Base-by-base conservation (phyloP, 495 filamentous ascomycete genomes). In the Aspergillus conjunctus region DNA sequence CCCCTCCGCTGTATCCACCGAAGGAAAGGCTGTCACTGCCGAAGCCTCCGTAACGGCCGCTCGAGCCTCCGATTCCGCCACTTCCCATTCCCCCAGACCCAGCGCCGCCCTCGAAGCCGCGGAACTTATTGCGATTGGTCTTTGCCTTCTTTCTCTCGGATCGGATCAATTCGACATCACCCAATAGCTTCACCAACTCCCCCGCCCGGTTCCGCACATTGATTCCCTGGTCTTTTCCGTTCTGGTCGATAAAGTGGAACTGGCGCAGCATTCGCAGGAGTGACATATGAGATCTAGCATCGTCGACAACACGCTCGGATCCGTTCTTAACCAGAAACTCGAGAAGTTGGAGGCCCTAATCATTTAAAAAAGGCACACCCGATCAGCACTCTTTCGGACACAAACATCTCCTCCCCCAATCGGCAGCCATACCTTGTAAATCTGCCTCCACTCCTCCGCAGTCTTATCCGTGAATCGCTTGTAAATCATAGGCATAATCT, bases 401-500 rank as follows among this genome's bases (percentile, higher is more conserved):
- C 5, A 43, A 26, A 26, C 26, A 26, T 5, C 26, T 26, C 45
- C 1, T 7, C 33, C 22, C 44, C 20, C 4, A 22, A 18, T 48
- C 44, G 11, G 17, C 20, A 26, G 7, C 44, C 43, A 8, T 66
- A 88, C 87, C 82, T 99, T 99, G 81, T 98, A 99, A 61, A 98
- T 99, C 73, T 99, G 94, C 62, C 95, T 86, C 94, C 94, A 99
- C 74, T 99, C 94, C 71, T 99, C 94, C 46, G 95, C 92, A 18
- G 91, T 83, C 78, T 99, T 99, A 71, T 99, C 94, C 55, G 94
- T 99, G 69, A 99, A 99, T 50, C 94, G 89, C 70, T 95, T 95
- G 80, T 99, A 99, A 66, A 99, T 97, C 91, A 99, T 91, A 49
- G 94, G 94, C 94, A 99, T 99, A 71, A 99, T 98, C 74, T 99